Evolutionary conservation across 352 stramenopile species (phyloP), one percentile per base, ranked within the genome.

Genomic region (Phytopythium litorale): DNA sequence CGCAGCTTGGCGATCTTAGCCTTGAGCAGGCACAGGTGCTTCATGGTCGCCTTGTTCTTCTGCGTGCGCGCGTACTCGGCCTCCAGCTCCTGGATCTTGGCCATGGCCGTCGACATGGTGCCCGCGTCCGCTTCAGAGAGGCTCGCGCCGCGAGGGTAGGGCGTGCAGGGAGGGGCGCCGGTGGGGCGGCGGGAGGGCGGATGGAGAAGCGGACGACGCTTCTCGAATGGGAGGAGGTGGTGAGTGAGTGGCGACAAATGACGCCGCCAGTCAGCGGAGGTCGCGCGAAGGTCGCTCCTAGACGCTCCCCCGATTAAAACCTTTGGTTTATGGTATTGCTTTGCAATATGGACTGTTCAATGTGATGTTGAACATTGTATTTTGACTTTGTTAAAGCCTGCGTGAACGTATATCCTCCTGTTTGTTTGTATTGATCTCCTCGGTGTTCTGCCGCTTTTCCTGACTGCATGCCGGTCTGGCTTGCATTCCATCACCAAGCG

Each of bases 31-130:
- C 96, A 98, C 68, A 99, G 75, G 61, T 99, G 98, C 82, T 98
- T 98, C 80, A 99, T 98, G 2, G 97, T 99, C 48, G 98, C 98
- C 82, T 99, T 99, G 79, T 99, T 99, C 84, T 99, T 99, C 87
- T 99, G 98, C 71, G 97, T 99, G 63, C 96, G 83, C 54, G 92
- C 85, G 84, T 99, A 99, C 84, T 99, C 87, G 49, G 71, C 54
- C 70, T 96, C 84, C 54, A 96, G 72, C 71, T 94, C 84, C 57
- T 84, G 73, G 80, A 96, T 96, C 66, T 85, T 87, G 60, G 64
- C 60, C 71, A 91, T 82, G 2, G 84, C 66, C 56, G 87, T 79
- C 68, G 79, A 87, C 78, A 88, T 86, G 58, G 53, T 72, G 64
- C 3, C 33, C 37, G 37, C 28, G 49, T 59, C 15, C n/a, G 7